phyloP scores from a whole-genome alignment of 306 rosid genomes.

The Vicia faba region DNA sequence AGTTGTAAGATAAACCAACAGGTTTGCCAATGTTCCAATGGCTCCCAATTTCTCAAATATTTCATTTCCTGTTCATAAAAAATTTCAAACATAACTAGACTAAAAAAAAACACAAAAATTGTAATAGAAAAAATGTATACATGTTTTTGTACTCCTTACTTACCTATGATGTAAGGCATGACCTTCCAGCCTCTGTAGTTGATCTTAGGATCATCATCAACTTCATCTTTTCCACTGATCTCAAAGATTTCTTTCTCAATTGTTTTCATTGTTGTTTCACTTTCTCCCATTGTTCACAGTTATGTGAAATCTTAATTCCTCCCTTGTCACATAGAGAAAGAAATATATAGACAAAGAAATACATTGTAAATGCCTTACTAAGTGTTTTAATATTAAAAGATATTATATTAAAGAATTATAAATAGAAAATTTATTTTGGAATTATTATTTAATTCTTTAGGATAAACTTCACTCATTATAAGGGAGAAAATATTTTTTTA shows the following conservation, averaged over 20 bases:
- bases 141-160: background rate
- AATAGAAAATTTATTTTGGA: no score
- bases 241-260: conserved; percentile 37
- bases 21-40: conserved; percentile 71
- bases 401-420: no score
- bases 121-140: background rate
- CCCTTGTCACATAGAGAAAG: background rate
- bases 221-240: conserved; percentile 33
- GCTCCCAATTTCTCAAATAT: conserved; percentile 91
- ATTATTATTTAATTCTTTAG: no score
- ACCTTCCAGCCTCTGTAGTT: conserved; percentile 80
- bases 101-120: background rate
- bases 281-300: background rate
- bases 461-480: no score
- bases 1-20: conserved; percentile 70
- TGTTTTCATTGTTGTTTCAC: conserved; percentile 39
- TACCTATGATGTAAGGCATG: conserved; percentile 96
- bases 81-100: conserved; percentile 7
- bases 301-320: background rate
- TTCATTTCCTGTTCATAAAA: conserved; percentile 71
- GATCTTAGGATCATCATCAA: conserved; percentile 40
- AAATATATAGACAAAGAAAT: background rate
- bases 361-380: background rate
- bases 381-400: no score
- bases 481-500: no score